A percentile compares a stretch with the other conserved stretches of the same genome.
Evolutionary conservation across 176 grass and related monocot species (phyloP).

Genomic region (Eleusine coracana): DNA sequence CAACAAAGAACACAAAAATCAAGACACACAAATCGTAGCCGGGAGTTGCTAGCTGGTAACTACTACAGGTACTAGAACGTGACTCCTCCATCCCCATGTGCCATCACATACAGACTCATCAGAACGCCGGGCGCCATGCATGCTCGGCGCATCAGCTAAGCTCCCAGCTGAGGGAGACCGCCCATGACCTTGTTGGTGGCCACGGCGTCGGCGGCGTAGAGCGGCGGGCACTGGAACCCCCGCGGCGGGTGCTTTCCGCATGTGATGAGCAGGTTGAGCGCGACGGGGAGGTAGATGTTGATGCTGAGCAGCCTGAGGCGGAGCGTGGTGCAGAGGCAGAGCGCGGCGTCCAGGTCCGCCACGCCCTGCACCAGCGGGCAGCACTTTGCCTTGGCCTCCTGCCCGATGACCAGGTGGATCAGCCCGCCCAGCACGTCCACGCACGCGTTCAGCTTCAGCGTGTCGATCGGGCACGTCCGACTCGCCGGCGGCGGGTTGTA

Average conservation of each 20-base stretch:
- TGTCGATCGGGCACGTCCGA: conserved; percentile 60
- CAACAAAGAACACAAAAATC: neutral
- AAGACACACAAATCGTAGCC: neutral
- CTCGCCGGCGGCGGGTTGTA: conserved; percentile 21
- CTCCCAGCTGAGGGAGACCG: neutral
- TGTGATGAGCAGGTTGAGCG: conserved; percentile 70
- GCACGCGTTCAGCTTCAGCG: conserved; percentile 79
- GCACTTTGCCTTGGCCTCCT: conserved; percentile 52
- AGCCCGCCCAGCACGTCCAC: conserved; percentile 76
- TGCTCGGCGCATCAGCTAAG: neutral
- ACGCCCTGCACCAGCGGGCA: conserved; percentile 74
- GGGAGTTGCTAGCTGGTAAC: neutral
- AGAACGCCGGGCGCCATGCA: neutral
- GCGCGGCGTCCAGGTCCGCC: conserved; percentile 81
- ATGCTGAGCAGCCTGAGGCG: conserved; percentile 63
- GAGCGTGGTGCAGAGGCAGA: conserved; percentile 83
- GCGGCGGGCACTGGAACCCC: conserved; percentile 63
- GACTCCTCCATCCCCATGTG: neutral
- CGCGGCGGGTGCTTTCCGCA: conserved; percentile 71
- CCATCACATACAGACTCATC: too few relatives aligned
- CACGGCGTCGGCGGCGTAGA: conserved; percentile 29
- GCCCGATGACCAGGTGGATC: conserved; percentile 73
- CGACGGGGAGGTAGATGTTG: conserved; percentile 69
- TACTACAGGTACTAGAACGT: too few relatives aligned
- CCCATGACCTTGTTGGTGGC: neutral